These are phyloP conservation scores for Gossypium longicalyx DNA, from an alignment of 345 rosid genomes.

Conservation along the genomic window DNA sequence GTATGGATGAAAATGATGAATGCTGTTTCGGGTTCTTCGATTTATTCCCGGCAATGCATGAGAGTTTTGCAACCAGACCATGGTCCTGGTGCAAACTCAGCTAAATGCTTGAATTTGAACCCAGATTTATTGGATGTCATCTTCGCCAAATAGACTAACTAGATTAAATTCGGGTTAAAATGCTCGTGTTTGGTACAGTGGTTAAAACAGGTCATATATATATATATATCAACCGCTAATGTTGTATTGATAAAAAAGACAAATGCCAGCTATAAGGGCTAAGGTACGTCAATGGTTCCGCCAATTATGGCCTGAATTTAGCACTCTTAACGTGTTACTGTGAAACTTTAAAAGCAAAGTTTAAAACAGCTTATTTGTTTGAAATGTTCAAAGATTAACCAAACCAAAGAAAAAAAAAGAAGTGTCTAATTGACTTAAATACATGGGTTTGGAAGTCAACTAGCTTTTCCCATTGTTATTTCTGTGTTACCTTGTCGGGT, in stretches of 20 bases:
- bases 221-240: too few relatives aligned
- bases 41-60: neutral
- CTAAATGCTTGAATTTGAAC: too few relatives aligned
- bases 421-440: neutral
- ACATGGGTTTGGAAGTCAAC: neutral
- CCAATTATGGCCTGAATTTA: neutral
- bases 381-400: neutral
- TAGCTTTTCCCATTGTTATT: too few relatives aligned
- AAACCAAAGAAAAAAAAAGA: neutral
- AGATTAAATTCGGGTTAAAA: too few relatives aligned
- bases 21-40: neutral
- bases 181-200: neutral
- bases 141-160: too few relatives aligned
- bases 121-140: too few relatives aligned
- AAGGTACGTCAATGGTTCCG: neutral
- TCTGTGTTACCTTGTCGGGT: too few relatives aligned
- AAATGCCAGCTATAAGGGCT: neutral
- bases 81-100: too few relatives aligned
- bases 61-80: neutral
- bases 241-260: too few relatives aligned
- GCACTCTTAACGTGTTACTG: neutral
- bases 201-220: too few relatives aligned
- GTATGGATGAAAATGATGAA: neutral
- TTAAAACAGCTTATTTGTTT: neutral
- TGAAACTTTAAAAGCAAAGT: neutral